Evolutionary conservation across 495 filamentous ascomycete species (phyloP).

Genomic region (Neurospora intermedia): DNA sequence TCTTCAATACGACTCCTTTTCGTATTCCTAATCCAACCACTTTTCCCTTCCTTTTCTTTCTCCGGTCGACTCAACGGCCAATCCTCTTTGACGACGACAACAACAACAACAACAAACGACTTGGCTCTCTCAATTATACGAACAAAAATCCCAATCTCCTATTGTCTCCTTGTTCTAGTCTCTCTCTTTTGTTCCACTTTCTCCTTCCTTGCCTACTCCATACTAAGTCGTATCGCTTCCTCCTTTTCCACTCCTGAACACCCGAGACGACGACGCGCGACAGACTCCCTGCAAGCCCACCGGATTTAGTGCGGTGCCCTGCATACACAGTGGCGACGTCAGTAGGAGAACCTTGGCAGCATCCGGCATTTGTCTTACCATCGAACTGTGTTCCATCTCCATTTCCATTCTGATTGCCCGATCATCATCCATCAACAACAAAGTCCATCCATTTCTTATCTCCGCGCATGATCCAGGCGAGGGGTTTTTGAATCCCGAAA

Average conservation of each 20-base stretch:
- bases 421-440: constrained; percentile 4
- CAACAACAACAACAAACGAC: not conserved
- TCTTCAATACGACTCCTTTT: not conserved
- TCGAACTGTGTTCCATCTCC: not conserved
- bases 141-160: not conserved
- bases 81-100: not conserved
- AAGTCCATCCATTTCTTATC: constrained; percentile 4
- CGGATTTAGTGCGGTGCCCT: not conserved
- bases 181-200: not conserved
- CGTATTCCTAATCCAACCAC: not conserved
- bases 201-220: not conserved
- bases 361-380: not conserved
- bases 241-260: not conserved
- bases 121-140: not conserved
- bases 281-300: not conserved
- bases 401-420: not conserved
- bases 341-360: not conserved
- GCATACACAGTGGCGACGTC: not conserved
- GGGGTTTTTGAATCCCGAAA: not conserved
- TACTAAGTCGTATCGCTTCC: not conserved
- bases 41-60: not conserved
- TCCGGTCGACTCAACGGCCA: not conserved
- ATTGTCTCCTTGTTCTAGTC: not conserved
- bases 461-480: not conserved
- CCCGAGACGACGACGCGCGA: not conserved